Evolutionary conservation across 805 yeast genomes (phyloP).

Genomic region (Wickerhamomyces chambardii): DNA sequence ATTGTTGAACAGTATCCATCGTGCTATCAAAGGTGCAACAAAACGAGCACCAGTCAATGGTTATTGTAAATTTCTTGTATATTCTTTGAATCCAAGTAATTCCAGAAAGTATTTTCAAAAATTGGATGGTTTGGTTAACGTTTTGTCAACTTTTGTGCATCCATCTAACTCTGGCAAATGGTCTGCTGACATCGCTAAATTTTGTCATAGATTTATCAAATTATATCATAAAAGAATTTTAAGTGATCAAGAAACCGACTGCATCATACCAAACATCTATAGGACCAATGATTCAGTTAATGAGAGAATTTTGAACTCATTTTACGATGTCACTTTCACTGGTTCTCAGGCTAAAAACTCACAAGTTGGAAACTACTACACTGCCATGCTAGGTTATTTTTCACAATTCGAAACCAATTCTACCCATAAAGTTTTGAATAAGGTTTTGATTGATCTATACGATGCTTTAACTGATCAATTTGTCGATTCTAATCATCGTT

Average conservation of each 20-base stretch:
- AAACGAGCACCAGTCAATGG: constrained; percentile 26
- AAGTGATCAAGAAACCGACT: constrained; percentile 32
- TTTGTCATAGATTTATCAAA: constrained; percentile 49
- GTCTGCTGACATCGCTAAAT: constrained; percentile 62
- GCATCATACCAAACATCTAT: constrained; percentile 18
- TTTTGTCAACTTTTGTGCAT: constrained; percentile 76
- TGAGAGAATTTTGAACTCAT: constrained; percentile 25
- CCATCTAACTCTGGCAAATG: constrained; percentile 94
- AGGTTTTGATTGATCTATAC: constrained; percentile 63
- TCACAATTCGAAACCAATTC: constrained; percentile 50
- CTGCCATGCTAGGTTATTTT: constrained; percentile 51
- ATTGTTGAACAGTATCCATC: constrained; percentile 86
- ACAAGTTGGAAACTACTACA: constrained; percentile 45
- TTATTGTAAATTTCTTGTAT: constrained; percentile 45
- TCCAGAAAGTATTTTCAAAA: constrained; percentile 38
- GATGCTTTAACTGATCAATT: constrained; percentile 55
- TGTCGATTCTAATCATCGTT: constrained; percentile 71
- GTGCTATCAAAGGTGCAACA: constrained; percentile 48
- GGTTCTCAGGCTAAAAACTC: constrained; percentile 77
- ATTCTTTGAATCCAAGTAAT: constrained; percentile 47
- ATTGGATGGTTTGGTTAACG: constrained; percentile 47
- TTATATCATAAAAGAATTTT: constrained; percentile 51
- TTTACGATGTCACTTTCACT: constrained; percentile 42
- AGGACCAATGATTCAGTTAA: constrained; percentile 24
- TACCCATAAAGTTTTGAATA: constrained; percentile 34